Evolutionary conservation across 2,329 filamentous ascomycete species (phyloP), one percentile per base, ranked within the genome.

Genomic region (Fusarium annulatum): DNA sequence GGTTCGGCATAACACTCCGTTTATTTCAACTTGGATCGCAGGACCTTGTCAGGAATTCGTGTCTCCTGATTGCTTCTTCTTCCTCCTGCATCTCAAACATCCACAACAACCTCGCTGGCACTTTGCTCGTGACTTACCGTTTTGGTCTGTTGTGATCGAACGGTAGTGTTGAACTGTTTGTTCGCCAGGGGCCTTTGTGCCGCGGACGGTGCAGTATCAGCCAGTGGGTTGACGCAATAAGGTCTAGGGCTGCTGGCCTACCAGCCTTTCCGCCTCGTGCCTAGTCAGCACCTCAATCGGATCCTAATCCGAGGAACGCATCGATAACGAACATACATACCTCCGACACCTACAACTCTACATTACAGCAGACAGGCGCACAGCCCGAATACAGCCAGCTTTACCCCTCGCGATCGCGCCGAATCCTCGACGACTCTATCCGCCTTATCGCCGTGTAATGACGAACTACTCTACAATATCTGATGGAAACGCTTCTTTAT

Each of bases 401-500:
- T 21, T 46, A 26, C 19, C 19, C 46, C 46, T 64, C 39, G 57
- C 71, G 56, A 73, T 56, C 59, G 56, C 56, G 67, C 51, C 56
- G 59, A 72, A 64, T 34, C 28, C 49, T 30, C 56, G 51, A 58
- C 45, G 33, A 46, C 41, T 48, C 43, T 28, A 41, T 56, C 56
- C 41, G 56, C 45, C 55, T 49, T 41, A 58, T 55, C 45, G 42
- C 62, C 51, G 70, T 74, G 82, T 81, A 83, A 90, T 90, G 88
- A 85, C 86, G 79, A 86, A 85, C 74, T 89, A 90, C 79, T 86
- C 84, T 61, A 86, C 85, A 62, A 86, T 89, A 69, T 79, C 85
- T 80, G 82, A 87, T 86, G 86, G 82, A 79, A 84, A 80, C 78
- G 78, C 81, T 81, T 80, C 81, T 80, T 81, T 83, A 72, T 78